These are phyloP conservation scores for Wickerhamomyces subpelliculosus DNA, from an alignment of 805 yeast species.

Conservation along the genomic window DNA sequence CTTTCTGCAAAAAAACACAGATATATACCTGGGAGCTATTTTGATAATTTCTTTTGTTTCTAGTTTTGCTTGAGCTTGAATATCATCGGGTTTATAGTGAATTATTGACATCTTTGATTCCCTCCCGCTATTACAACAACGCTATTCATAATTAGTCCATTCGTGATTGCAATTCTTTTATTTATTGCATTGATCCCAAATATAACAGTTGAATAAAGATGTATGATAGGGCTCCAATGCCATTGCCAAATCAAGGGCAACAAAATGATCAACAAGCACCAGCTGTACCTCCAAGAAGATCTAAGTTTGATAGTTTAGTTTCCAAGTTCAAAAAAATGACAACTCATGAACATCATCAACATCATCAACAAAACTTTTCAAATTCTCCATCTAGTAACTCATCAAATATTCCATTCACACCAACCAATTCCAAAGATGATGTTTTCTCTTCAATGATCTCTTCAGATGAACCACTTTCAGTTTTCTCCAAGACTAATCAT, in stretches of 20 bases:
- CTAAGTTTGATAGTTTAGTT: constrained; percentile 6
- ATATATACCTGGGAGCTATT: too few species aligned
- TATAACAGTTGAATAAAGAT: constrained; percentile 4
- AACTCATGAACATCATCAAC: constrained; percentile 1
- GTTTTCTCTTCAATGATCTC: constrained; percentile 38
- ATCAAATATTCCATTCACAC: too few species aligned
- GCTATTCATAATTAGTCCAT: too few species aligned
- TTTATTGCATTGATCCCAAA: too few species aligned
- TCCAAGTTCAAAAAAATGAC: constrained; percentile 12
- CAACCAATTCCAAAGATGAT: constrained; percentile 15
- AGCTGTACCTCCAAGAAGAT: background rate
- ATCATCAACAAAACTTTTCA: constrained; percentile 1
- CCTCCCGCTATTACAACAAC: too few species aligned
- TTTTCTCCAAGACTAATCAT: constrained; percentile 29
- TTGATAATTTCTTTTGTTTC: too few species aligned
- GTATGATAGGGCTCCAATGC: constrained; percentile 26
- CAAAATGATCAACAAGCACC: background rate
- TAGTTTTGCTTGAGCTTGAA: too few species aligned
- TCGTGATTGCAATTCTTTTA: too few species aligned
- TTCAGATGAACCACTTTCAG: constrained; percentile 34
- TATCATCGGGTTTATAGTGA: too few species aligned
- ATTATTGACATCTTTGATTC: too few species aligned
- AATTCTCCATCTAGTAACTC: background rate
- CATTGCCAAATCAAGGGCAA: constrained; percentile 16
- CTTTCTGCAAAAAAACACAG: too few species aligned